Percentiles rank a stretch among this genome's conserved stretches.
Conservation (phyloP, 2,329 filamentous ascomycete species). For the Aureobasidium sp. region DNA sequence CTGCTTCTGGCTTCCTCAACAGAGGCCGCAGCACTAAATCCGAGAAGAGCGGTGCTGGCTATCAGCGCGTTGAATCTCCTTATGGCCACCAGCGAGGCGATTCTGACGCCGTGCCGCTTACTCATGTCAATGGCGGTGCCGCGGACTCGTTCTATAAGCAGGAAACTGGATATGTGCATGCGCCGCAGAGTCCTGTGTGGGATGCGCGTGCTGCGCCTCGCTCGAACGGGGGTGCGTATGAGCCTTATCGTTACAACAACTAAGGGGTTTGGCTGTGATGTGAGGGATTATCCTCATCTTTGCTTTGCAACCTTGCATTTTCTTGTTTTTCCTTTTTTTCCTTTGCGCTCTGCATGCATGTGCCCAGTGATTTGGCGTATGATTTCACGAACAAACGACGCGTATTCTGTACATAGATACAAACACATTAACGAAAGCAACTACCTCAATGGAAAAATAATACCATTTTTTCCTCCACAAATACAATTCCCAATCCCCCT, state of each 20-base stretch:
- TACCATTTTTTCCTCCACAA: too few species aligned
- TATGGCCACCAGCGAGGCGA: neutral
- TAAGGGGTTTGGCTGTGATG: neutral
- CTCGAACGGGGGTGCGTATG: neutral
- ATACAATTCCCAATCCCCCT: too few species aligned
- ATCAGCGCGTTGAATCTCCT: neutral
- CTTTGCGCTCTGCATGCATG: too few species aligned
- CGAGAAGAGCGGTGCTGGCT: slow-evolving; percentile 2
- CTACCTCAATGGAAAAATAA: neutral
- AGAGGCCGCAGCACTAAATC: neutral
- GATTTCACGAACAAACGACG: too few species aligned
- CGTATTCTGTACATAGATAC: too few species aligned
- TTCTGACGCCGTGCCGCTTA: neutral
- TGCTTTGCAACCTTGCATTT: too few species aligned
- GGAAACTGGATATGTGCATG: slow-evolving; percentile 2
- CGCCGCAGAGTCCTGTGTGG: slow-evolving; percentile 5
- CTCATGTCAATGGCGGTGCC: neutral
- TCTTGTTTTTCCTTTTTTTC: too few species aligned
- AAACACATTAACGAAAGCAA: too few species aligned
- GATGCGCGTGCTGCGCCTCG: neutral
- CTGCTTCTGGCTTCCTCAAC: slow-evolving; percentile 17
- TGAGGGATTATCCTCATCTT: too few species aligned
- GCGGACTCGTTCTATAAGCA: slow-evolving; percentile 8
- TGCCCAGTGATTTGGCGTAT: too few species aligned
- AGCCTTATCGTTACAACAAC: slow-evolving; percentile 4